phyloP scores from a whole-genome alignment of 2,329 filamentous ascomycete genomes.

The Geosmithia putterillii region DNA sequence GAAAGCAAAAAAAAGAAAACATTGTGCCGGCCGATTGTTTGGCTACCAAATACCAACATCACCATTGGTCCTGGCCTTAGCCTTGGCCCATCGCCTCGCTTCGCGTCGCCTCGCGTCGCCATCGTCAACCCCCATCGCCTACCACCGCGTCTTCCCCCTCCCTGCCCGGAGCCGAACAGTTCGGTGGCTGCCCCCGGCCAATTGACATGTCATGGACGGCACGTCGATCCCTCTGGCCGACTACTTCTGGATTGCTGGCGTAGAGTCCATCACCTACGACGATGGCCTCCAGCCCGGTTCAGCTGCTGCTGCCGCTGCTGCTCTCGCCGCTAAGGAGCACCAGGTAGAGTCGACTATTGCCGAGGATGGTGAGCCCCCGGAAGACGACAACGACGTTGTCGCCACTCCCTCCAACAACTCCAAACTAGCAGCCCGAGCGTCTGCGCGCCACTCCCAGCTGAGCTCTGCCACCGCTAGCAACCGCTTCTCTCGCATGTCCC shows the following conservation, averaged over 20 bases:
- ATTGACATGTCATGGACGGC: conserved; percentile 43
- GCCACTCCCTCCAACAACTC: neutral
- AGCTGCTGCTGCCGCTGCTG: conserved; percentile 6
- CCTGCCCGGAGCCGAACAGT: neutral
- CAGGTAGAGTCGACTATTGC: conserved; percentile 45
- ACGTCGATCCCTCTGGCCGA: conserved; percentile 56
- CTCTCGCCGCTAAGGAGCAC: neutral
- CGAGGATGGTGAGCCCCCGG: conserved; percentile 48
- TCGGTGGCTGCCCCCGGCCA: conserved; percentile 6
- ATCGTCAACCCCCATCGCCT: no score
- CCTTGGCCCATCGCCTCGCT: no score
- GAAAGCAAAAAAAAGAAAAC: no score
- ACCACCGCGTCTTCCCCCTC: no score
- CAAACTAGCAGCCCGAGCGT: conserved; percentile 3
- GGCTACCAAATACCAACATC: no score
- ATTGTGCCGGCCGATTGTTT: no score
- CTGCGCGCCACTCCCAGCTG: conserved; percentile 44
- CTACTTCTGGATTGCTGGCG: conserved; percentile 65
- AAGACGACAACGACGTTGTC: conserved; percentile 15
- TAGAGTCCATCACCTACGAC: conserved; percentile 55
- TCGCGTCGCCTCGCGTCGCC: no score
- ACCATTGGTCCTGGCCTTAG: no score
- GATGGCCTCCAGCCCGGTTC: conserved; percentile 28
- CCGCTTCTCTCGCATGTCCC: conserved; percentile 41
- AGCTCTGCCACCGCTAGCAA: conserved; percentile 41